Percentiles rank a stretch among this genome's conserved stretches.
Conservation (phyloP, 2,329 filamentous ascomycete species). For the Ophiobolus disseminans region DNA sequence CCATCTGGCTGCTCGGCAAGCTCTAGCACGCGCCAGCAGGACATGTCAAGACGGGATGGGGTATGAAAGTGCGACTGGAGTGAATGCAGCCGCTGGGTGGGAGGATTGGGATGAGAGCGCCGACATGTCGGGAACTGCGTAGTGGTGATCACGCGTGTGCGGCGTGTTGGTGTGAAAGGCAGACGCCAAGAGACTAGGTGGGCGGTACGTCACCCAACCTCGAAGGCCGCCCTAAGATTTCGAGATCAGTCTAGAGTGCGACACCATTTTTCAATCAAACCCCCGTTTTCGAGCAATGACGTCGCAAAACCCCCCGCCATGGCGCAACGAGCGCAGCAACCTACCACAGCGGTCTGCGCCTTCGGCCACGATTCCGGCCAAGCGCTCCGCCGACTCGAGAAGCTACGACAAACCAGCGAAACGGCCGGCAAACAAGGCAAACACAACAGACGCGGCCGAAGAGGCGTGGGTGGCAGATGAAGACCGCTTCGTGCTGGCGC, state of each 20-base stretch:
- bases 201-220: conserved; percentile 25
- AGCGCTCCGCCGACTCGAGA: conserved; percentile 53
- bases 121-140: background rate
- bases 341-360: conserved; percentile 30
- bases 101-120: no score
- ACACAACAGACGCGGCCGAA: conserved; percentile 56
- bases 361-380: conserved; percentile 48
- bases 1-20: conserved; percentile 29
- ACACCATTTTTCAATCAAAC: no score
- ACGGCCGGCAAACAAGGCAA: conserved; percentile 52
- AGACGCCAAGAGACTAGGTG: conserved; percentile 8
- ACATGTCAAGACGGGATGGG: conserved; percentile 25
- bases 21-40: conserved; percentile 44
- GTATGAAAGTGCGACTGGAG: background rate
- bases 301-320: conserved; percentile 43
- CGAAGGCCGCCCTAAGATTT: conserved; percentile 1
- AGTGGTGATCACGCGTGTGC: background rate
- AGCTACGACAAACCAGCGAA: conserved; percentile 37
- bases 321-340: conserved; percentile 35
- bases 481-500: conserved; percentile 93
- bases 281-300: conserved; percentile 28
- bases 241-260: background rate
- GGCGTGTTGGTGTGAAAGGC: conserved; percentile 13
- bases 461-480: conserved; percentile 86
- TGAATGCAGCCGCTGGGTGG: background rate